Base-by-base conservation (phyloP, 352 stramenopile genomes). In the Peronospora farinosa region DNA sequence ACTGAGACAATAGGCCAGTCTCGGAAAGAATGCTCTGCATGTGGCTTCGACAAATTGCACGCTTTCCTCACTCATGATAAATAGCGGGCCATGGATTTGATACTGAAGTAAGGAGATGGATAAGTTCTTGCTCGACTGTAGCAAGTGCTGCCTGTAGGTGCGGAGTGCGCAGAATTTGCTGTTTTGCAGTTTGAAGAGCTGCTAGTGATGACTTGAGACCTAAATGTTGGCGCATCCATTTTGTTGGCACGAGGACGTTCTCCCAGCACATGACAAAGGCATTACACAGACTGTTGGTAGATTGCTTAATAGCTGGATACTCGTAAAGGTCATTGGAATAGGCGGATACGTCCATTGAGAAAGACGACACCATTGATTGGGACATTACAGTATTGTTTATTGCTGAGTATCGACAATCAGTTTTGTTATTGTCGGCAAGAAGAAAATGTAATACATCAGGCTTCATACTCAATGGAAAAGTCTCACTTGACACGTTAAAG, bases 231-330 rank as follows among this genome's bases (percentile, higher is more conserved):
- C 64, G 64, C 65, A 86, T 72, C 73, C 75, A 86, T 57, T 81
- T 79, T 39, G 68, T 60, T 1, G 75, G 75, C 12, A 78, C 46
- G 16, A 86, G 58, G 8, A 84, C 73, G 52, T 86, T 81, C 51
- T 86, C 75, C 72, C 74, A 86, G 60, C 71, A 81, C 43, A 86
- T 19, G 32, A 86, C 71, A 40, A 76, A 79, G 9, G 75, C 75
- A 40, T 86, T 86, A 27, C 57, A 61, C 7, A 84, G 54, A 13
- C 57, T 37, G 6, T 40, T 40, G 5, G 5, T 39, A 9, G 60
- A 17, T 33, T 55, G 58, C 15, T 64, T 63, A 5, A 56, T 63
- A 3, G 57, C 63, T 6, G 68, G 68, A 39, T 82, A 78, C 49
- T 78, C 69, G 48, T 79, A 78, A 12, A 82, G 51, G 37, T 82